Evolutionary conservation across 2,329 filamentous ascomycete genomes (phyloP), one percentile per base, ranked within the genome.

Genomic region (Cercospora nicotianae): DNA sequence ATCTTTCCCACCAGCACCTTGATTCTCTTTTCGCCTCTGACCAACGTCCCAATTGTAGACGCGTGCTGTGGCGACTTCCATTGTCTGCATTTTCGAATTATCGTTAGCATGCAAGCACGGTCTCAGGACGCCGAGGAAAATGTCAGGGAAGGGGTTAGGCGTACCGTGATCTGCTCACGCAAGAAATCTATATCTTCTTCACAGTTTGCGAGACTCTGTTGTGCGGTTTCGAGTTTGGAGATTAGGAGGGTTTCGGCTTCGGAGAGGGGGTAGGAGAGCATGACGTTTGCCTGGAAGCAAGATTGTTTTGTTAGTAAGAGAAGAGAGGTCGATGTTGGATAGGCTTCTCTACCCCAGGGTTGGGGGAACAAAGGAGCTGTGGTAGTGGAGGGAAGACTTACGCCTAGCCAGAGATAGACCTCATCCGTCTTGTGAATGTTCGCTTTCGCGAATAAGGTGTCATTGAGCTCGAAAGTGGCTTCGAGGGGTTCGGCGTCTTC

Each of bases 21-120:
- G 84, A 80, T 93, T 95, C 69, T 97, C 93, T 84, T 97, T 97
- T 74, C 95, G 86, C 81, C 96, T 92, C 83, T 97, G 92, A 53
- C 94, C 92, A 4, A 99, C 93, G 77, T 99, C 95, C 94, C 95
- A 98, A 81, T 99, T 99, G 81, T 99, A 98, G n/a, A 99, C 94
- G 72, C 95, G 87, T 23, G 95, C 95, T 48, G 94, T 93, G 3
- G 95, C 95, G 36, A 99, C 95, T 81, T 99, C 95, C 84, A 99
- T 90, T 0, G 94, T 97, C 92, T 96, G 73, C n/a, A 5, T 72
- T 75, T 10, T 30, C 30, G 3, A 28, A 3, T 4, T 7, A 55
- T 10, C 12, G 5, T 57, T 4, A 57, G 51, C 16, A 23, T 2
- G n/a, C 2, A 55, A n/a, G 9, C n/a, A 1, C 5, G 28, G 30